These are phyloP conservation scores for Mercurialis annua DNA, from an alignment of 345 rosid genomes.

Conservation along the genomic window DNA sequence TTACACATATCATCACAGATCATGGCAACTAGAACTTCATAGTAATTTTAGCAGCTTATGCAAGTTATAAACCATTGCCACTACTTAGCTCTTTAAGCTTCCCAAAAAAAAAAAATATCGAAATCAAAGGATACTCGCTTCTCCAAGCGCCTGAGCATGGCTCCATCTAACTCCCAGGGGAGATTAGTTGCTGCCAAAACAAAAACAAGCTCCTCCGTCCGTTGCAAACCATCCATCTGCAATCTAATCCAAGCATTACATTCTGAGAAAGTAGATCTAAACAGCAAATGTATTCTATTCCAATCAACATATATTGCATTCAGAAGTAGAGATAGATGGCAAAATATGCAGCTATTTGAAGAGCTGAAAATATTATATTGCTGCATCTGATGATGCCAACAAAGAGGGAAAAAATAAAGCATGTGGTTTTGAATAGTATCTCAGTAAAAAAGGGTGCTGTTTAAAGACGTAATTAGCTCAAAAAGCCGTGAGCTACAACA, in stretches of 20 bases:
- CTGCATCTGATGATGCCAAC: conserved; percentile 5
- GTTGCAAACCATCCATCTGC: conserved; percentile 96
- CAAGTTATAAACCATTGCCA: not conserved
- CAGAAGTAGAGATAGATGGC: conserved; percentile 8
- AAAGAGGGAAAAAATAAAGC: not conserved
- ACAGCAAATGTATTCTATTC: not conserved
- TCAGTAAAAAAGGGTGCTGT: not conserved
- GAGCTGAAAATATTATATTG: not conserved
- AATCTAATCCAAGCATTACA: conserved; percentile 27
- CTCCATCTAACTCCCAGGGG: conserved; percentile 98
- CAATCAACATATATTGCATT: not conserved
- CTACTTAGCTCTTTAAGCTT: not conserved
- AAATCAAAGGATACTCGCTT: conserved; percentile 77
- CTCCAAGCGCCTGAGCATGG: conserved; percentile 96
- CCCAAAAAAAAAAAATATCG: too few relatives aligned
- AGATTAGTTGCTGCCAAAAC: conserved; percentile 98
- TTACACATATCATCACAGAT: not conserved
- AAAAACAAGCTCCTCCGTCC: conserved; percentile 83
- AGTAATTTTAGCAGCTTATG: not conserved
- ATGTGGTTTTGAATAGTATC: not conserved
- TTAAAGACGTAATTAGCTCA: not conserved
- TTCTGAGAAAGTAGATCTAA: conserved; percentile 12
- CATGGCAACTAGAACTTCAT: not conserved
- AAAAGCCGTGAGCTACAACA: not conserved
- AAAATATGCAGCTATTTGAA: not conserved